phyloP scores from a whole-genome alignment of 208 protist species.

The Leishmania guyanensis region DNA sequence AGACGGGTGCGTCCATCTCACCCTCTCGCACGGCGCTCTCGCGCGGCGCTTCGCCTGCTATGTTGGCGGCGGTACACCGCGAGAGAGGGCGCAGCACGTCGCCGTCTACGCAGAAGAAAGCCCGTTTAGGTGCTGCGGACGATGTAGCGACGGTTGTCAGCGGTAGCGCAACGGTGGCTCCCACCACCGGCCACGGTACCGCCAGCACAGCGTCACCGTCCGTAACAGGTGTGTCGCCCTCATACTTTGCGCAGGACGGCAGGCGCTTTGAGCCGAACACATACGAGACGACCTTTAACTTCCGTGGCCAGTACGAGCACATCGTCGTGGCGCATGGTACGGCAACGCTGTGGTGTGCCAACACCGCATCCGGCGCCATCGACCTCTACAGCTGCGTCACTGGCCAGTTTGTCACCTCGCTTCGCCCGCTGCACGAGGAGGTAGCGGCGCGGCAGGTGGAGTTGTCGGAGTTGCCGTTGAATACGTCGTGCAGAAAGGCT shows the following conservation, averaged over 20 bases:
- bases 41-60: conserved; percentile 9
- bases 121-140: not conserved
- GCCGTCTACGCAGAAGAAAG: not conserved
- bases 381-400: conserved; percentile 77
- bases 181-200: not conserved
- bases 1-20: not conserved
- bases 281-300: conserved; percentile 43
- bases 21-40: conserved; percentile 4
- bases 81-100: conserved; percentile 4
- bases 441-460: conserved; percentile 18
- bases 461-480: conserved; percentile 15
- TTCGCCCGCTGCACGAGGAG: conserved; percentile 26
- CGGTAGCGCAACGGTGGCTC: not conserved
- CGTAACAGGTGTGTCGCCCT: conserved; percentile 8
- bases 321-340: conserved; percentile 34
- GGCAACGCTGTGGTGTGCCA: conserved; percentile 68
- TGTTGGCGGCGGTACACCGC: not conserved
- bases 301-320: conserved; percentile 48
- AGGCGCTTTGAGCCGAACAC: conserved; percentile 38
- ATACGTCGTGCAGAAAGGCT: not conserved
- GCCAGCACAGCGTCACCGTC: not conserved
- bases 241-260: conserved; percentile 17
- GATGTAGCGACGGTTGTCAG: conserved; percentile 1
- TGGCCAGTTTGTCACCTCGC: conserved; percentile 44
- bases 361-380: conserved; percentile 41